These are phyloP conservation scores for Alternaria atra DNA, from an alignment of 2,329 filamentous ascomycete species.

Conservation along the genomic window DNA sequence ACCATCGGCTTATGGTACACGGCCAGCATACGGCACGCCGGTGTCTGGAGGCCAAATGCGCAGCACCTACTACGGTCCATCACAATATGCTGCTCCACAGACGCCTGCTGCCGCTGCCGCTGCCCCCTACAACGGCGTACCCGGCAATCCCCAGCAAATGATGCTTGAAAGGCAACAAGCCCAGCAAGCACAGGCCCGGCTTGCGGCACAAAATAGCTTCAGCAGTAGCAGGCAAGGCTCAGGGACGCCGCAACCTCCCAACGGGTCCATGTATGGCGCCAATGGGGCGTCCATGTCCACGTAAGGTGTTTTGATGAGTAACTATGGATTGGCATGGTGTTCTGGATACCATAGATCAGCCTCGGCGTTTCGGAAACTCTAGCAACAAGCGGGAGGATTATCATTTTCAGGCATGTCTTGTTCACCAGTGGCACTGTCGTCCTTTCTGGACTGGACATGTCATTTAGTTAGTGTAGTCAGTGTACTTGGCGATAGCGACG, in stretches of 20 bases:
- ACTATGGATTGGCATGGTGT: conserved; percentile 10
- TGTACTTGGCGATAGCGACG: background rate
- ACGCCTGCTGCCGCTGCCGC: conserved; percentile 29
- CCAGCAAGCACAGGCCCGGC: conserved; percentile 48
- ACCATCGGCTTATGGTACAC: conserved; percentile 39
- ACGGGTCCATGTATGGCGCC: conserved; percentile 27
- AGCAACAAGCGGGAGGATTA: conserved; percentile 1
- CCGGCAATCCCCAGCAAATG: conserved; percentile 45
- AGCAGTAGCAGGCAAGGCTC: conserved; percentile 44
- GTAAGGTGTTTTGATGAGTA: conserved; percentile 15
- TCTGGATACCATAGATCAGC: conserved; percentile 27
- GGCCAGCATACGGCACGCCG: conserved; percentile 41
- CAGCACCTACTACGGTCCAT: conserved; percentile 45
- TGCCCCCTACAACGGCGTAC: conserved; percentile 30
- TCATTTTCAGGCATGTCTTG: conserved; percentile 3
- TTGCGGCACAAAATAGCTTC: conserved; percentile 49
- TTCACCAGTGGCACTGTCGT: background rate
- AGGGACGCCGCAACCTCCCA: conserved; percentile 50
- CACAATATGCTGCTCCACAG: conserved; percentile 45
- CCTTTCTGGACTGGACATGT: conserved; percentile 1
- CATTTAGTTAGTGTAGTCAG: conserved; percentile 4
- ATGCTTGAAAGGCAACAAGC: conserved; percentile 48
- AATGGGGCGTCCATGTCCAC: conserved; percentile 34
- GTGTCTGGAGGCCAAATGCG: conserved; percentile 42
- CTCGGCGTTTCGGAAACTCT: conserved; percentile 26